Percentiles rank a stretch among this genome's conserved stretches.
Evolutionary conservation across 192 early-diverging fungal species (phyloP).

Genomic region (Umbelopsis vinacea): DNA sequence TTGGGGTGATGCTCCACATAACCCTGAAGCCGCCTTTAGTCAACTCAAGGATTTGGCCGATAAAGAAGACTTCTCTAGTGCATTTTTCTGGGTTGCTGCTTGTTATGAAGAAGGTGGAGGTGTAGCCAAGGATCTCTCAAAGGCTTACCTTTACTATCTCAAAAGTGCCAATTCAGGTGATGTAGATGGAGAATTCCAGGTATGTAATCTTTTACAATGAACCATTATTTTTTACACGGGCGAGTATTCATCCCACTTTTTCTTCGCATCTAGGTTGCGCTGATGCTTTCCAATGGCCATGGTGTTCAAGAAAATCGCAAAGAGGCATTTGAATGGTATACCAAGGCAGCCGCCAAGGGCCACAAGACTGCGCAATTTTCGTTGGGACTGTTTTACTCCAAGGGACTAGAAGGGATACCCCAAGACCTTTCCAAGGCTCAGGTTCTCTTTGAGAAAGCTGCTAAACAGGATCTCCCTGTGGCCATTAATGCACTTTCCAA

Average conservation of each 20-base stretch:
- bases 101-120: constrained; percentile 29
- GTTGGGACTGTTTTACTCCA: constrained; percentile 38
- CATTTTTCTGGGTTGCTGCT: constrained; percentile 33
- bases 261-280: constrained; percentile 28
- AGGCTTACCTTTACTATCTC: constrained; percentile 35
- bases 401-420: constrained; percentile 35
- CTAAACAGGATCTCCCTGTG: constrained; percentile 22
- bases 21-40: constrained; percentile 23
- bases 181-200: constrained; percentile 40
- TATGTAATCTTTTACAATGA: constrained; percentile 10
- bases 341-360: constrained; percentile 35
- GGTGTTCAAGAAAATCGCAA: constrained; percentile 33
- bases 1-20: constrained; percentile 26
- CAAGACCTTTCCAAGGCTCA: constrained; percentile 38
- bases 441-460: constrained; percentile 39
- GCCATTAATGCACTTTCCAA: constrained; percentile 36
- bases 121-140: constrained; percentile 14
- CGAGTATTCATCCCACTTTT: no score
- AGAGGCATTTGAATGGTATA: constrained; percentile 46
- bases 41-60: constrained; percentile 25
- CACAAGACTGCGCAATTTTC: constrained; percentile 31
- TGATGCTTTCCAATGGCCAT: constrained; percentile 46
- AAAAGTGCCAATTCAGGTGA: constrained; percentile 30
- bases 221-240: no score
- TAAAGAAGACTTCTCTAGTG: constrained; percentile 22